A percentile compares a stretch with the other conserved stretches of the same genome.
phyloP scores from a whole-genome alignment of 495 filamentous ascomycete genomes.

The Venustampulla echinocandica region DNA sequence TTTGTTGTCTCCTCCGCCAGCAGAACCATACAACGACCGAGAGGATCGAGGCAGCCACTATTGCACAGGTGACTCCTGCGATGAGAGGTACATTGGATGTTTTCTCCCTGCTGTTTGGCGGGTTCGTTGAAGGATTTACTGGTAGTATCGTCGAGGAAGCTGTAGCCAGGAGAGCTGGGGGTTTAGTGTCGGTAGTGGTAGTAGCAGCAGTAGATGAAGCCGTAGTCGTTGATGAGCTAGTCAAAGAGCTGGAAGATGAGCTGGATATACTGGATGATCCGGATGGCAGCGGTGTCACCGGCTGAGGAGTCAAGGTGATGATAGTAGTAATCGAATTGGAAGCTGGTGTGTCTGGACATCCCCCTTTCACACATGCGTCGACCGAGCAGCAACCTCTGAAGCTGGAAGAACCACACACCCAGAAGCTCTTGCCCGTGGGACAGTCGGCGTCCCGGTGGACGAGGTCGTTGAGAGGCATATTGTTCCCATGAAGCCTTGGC shows the following conservation, averaged over 20 bases:
- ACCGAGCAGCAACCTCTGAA: constrained; percentile 16
- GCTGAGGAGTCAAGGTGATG: too few relatives aligned
- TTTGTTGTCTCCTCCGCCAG: constrained; percentile 1
- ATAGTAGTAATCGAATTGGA: too few relatives aligned
- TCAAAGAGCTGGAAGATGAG: not conserved
- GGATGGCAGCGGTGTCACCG: too few relatives aligned
- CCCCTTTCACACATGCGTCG: constrained; percentile 3
- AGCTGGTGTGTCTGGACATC: constrained; percentile 6
- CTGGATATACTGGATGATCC: too few relatives aligned
- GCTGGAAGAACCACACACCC: not conserved
- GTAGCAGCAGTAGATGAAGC: not conserved
- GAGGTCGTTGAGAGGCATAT: not conserved
- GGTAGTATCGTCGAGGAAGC: constrained; percentile 1
- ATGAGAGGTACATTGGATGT: constrained; percentile 10
- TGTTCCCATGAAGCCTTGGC: not conserved
- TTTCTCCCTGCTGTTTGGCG: not conserved
- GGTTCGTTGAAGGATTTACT: not conserved
- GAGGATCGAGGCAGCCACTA: constrained; percentile 3
- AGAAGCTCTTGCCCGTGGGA: not conserved
- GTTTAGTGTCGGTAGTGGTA: not conserved
- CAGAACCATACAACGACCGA: constrained; percentile 6
- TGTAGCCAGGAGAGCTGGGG: not conserved
- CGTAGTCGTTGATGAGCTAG: not conserved
- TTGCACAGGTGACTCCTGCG: constrained; percentile 8
- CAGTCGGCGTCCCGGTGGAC: not conserved